A percentile compares a stretch with the other conserved stretches of the same genome.
Evolutionary conservation across 306 rosid species (phyloP).

Genomic region (Datisca glomerata): DNA sequence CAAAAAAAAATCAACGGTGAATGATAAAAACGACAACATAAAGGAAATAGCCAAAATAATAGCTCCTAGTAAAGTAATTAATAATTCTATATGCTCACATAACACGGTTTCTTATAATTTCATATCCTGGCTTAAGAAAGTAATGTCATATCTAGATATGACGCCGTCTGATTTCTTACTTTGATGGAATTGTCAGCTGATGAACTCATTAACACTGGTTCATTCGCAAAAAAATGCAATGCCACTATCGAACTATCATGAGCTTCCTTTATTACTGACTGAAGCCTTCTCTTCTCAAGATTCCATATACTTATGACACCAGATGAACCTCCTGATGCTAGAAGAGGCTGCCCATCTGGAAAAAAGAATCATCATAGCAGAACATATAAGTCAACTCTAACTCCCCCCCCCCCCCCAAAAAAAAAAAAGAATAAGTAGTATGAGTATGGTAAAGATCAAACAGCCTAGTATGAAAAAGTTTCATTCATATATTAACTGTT

Average conservation of each 20-base stretch:
- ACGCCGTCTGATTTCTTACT: slow-evolving; percentile 29
- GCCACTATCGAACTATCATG: slow-evolving; percentile 69
- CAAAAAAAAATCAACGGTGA: neutral
- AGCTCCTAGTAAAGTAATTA: too few species aligned
- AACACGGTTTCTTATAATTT: too few species aligned
- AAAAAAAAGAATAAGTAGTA: too few species aligned
- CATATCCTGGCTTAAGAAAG: neutral
- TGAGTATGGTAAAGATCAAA: too few species aligned
- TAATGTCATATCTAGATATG: slow-evolving; percentile 1
- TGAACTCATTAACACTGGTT: slow-evolving; percentile 88
- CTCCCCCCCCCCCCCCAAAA: too few species aligned
- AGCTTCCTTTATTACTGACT: slow-evolving; percentile 82
- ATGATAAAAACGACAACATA: neutral
- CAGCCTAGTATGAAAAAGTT: too few species aligned
- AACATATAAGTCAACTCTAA: too few species aligned
- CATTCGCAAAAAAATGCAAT: slow-evolving; percentile 81
- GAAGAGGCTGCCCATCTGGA: slow-evolving; percentile 89
- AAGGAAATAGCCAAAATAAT: too few species aligned
- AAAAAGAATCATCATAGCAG: too few species aligned
- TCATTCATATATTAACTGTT: too few species aligned
- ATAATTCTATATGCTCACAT: too few species aligned
- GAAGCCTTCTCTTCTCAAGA: slow-evolving; percentile 90
- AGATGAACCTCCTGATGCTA: slow-evolving; percentile 96
- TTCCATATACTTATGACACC: slow-evolving; percentile 97
- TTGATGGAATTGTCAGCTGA: slow-evolving; percentile 88